Evolutionary conservation across 1,284 basidiomycete genomes (phyloP).

Genomic region (Pseudozyma thailandica): DNA sequence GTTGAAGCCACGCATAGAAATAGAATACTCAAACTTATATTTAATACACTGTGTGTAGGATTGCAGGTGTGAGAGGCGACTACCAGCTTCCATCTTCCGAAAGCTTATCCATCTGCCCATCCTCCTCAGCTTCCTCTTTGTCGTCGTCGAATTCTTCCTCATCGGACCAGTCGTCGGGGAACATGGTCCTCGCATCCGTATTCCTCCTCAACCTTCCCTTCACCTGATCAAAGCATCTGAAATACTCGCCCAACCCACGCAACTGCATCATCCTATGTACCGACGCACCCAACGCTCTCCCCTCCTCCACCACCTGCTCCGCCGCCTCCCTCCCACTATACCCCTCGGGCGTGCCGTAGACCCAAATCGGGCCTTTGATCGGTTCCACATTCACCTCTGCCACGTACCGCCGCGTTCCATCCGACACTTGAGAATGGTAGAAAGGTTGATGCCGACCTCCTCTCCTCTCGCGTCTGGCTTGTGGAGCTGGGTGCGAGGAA

Average conservation of each 20-base stretch:
- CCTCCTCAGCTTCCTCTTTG: not conserved
- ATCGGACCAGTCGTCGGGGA: slow-evolving; percentile 46
- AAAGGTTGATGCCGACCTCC: slow-evolving; percentile 44
- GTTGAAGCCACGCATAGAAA: not conserved
- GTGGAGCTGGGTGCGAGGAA: not conserved
- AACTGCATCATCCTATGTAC: slow-evolving; percentile 18
- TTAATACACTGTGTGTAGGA: not conserved
- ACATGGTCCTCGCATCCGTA: slow-evolving; percentile 13
- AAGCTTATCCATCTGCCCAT: slow-evolving; percentile 1
- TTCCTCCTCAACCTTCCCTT: slow-evolving; percentile 20
- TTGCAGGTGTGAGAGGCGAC: not conserved
- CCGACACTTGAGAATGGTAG: slow-evolving; percentile 35
- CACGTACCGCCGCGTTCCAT: slow-evolving; percentile 35
- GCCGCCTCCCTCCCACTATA: not conserved
- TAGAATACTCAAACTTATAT: not conserved
- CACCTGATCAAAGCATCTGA: slow-evolving; percentile 41
- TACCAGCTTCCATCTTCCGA: slow-evolving; percentile 33
- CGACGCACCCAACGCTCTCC: not conserved
- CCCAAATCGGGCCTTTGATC: slow-evolving; percentile 21
- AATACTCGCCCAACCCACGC: slow-evolving; percentile 27
- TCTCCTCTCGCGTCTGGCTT: not conserved
- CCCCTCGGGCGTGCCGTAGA: slow-evolving; percentile 20
- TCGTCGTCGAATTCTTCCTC: slow-evolving; percentile 11
- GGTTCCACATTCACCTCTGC: slow-evolving; percentile 43
- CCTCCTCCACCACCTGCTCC: slow-evolving; percentile 11